phyloP scores from a whole-genome alignment of 768 basidiomycete species.

The Phylloporus sp. region DNA sequence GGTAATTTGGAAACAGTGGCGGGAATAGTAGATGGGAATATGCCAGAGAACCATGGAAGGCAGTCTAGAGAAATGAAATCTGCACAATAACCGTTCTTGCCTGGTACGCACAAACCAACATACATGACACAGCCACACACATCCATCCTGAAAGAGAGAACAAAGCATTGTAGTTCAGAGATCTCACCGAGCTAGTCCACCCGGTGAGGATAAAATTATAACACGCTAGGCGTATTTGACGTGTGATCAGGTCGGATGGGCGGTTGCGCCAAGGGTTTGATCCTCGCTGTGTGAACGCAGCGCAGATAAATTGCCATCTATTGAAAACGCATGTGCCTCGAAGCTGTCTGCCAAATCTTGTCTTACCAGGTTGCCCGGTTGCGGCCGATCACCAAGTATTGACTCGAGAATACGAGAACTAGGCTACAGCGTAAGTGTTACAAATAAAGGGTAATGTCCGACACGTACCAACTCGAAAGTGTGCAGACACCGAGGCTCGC shows the following conservation, averaged over 20 bases:
- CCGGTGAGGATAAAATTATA: not conserved
- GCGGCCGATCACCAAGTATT: not conserved
- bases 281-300: not conserved
- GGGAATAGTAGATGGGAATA: not conserved
- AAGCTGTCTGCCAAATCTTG: not conserved
- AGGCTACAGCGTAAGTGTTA: not conserved
- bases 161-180: no score
- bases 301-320: not conserved
- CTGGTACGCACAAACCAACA: no score
- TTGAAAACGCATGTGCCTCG: not conserved
- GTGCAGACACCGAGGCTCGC: no score
- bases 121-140: not conserved
- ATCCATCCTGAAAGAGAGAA: no score
- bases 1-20: constrained; percentile 3
- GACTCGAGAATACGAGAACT: not conserved
- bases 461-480: not conserved
- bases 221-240: not conserved
- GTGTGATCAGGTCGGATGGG: no score
- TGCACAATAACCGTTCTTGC: not conserved
- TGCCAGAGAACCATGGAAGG: not conserved
- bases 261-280: no score
- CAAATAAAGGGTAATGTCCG: not conserved
- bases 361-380: not conserved
- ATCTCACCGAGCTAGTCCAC: not conserved
- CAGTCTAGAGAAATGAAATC: not conserved